Base-by-base conservation (phyloP, 2,329 filamentous ascomycete species). In the Aspergillus aculeatus region DNA sequence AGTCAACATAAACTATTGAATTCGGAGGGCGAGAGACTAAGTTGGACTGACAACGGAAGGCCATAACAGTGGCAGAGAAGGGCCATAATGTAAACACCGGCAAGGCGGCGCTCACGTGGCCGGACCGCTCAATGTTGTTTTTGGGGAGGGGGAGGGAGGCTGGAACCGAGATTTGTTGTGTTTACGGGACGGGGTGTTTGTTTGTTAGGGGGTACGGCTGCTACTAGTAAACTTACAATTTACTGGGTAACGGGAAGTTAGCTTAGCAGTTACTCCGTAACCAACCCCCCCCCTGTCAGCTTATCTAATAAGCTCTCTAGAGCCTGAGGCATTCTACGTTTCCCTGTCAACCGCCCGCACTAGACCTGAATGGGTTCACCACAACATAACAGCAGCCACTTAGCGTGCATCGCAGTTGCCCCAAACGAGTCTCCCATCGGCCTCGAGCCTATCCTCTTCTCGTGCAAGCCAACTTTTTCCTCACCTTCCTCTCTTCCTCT, bases 361-460 rank as follows among this genome's bases (percentile, higher is more conserved):
- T 77, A 77, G 66, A 56, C 75, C 69, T 44, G 51, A 69, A 65
- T 26, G 41, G 69, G 64, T 1, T 41, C 54, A 71, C 62, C 71
- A 77, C 67, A 77, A 76, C 75, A 78, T 71, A 75, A 75, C 74
- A 77, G 70, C 61, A 65, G 64, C 66, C 64, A 65, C 57, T 70
- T 62, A 70, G 64, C 64, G 69, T 70, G 70, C 69, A 72, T 72
- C 70, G 67, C 68, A 69, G 65, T 67, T 71, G 69, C 68, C 68
- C 67, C 64, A 74, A 73, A 66, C 67, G 64, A 55, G 64, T 64
- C 61, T 69, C 38, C 38, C 67, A 68, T 68, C 65, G 68, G 64
- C 68, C 69, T 71, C 59, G 61, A 63, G 60, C 38, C 62, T 57
- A 62, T 62, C 56, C 44, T 55, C 53, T 55, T 66, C 65, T 65